phyloP scores from a whole-genome alignment of 768 basidiomycete genomes.

The Obba rivulosa region DNA sequence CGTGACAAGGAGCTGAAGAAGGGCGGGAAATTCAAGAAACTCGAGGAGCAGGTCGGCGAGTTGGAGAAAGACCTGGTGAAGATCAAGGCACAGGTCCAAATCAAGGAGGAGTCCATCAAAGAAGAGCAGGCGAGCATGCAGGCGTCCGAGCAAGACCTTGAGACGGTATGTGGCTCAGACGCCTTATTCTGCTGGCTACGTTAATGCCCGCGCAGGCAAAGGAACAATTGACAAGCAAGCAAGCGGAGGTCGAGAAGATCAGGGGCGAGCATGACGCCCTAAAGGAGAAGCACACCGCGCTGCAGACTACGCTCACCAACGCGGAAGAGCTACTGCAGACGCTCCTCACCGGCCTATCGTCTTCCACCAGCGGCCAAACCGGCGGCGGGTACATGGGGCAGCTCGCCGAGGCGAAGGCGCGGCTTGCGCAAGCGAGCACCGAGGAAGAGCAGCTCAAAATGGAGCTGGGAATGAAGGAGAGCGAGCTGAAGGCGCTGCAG shows the following conservation, averaged over 20 bases:
- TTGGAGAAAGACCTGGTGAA: constrained; percentile 80
- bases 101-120: constrained; percentile 65
- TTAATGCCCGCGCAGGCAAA: constrained; percentile 42
- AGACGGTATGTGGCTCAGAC: constrained; percentile 43
- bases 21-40: constrained; percentile 84
- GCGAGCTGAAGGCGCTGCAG: constrained; percentile 75
- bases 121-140: constrained; percentile 69
- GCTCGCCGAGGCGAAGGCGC: constrained; percentile 77
- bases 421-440: constrained; percentile 68
- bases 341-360: constrained; percentile 86
- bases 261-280: constrained; percentile 51
- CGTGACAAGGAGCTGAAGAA: constrained; percentile 87
- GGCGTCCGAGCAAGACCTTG: constrained; percentile 47
- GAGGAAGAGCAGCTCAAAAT: constrained; percentile 81
- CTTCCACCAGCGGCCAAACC: constrained; percentile 54
- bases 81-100: constrained; percentile 78
- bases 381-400: constrained; percentile 97
- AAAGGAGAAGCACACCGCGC: constrained; percentile 62
- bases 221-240: constrained; percentile 52
- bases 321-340: constrained; percentile 94
- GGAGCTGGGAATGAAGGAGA: constrained; percentile 70
- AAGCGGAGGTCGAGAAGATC: constrained; percentile 49
- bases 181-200: background rate
- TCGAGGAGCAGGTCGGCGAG: constrained; percentile 75
- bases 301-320: constrained; percentile 56